phyloP scores from a whole-genome alignment of 2,329 filamentous ascomycete genomes.

The Juglanconis juglandina region DNA sequence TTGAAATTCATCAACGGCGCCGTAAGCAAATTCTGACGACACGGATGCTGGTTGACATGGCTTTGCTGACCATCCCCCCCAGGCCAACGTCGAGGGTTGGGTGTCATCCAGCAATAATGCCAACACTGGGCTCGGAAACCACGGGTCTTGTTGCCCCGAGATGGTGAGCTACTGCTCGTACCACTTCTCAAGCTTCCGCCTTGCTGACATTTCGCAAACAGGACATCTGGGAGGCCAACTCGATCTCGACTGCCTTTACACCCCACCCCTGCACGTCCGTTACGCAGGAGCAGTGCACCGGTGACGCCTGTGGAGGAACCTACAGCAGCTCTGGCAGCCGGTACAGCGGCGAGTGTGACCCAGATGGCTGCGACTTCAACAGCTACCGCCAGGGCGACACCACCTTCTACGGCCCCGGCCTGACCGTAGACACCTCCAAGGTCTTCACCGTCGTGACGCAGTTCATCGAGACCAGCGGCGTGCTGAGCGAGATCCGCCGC shows the following conservation, averaged over 20 bases:
- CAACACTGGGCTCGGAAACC: conserved; percentile 50
- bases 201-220: not conserved
- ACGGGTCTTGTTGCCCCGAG: conserved; percentile 60
- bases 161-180: conserved; percentile 37
- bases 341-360: conserved; percentile 62
- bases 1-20: conserved; percentile 56
- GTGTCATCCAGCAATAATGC: conserved; percentile 47
- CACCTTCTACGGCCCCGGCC: conserved; percentile 58
- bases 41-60: not conserved
- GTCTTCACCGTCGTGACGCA: conserved; percentile 66
- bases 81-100: conserved; percentile 54
- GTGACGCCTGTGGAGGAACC: conserved; percentile 50
- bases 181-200: conserved; percentile 19
- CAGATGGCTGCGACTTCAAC: conserved; percentile 70
- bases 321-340: conserved; percentile 42
- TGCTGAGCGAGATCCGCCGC: conserved; percentile 59
- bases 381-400: conserved; percentile 62
- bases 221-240: conserved; percentile 59
- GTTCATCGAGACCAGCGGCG: conserved; percentile 51
- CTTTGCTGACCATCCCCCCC: not conserved
- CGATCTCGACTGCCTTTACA: conserved; percentile 60
- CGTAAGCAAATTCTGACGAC: not conserved
- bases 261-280: conserved; percentile 59
- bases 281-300: conserved; percentile 49
- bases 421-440: conserved; percentile 56